A percentile compares a stretch with the other conserved stretches of the same genome.
These are phyloP conservation scores for Metarhizium rileyi DNA, from an alignment of 2,329 filamentous ascomycete species.

Conservation along the genomic window DNA sequence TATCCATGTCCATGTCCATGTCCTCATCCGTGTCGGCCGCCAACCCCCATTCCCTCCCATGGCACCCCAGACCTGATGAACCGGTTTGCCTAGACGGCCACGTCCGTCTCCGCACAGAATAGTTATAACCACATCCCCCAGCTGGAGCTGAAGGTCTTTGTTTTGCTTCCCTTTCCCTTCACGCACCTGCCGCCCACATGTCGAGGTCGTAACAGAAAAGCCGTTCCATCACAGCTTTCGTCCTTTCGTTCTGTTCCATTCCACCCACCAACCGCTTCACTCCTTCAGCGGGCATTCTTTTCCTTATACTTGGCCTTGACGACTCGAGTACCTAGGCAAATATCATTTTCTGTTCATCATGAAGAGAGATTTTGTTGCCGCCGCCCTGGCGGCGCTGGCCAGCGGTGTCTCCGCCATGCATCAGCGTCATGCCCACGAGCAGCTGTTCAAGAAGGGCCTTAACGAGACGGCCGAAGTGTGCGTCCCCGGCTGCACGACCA, in stretches of 20 bases:
- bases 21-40: too few relatives aligned
- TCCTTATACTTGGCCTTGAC: slow-evolving; percentile 8
- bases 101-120: background rate
- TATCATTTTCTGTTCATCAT: slow-evolving; percentile 42
- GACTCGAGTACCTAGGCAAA: slow-evolving; percentile 10
- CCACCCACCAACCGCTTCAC: slow-evolving; percentile 61
- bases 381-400: slow-evolving; percentile 52
- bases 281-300: slow-evolving; percentile 82
- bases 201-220: slow-evolving; percentile 42
- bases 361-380: slow-evolving; percentile 62
- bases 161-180: slow-evolving; percentile 25
- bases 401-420: slow-evolving; percentile 45
- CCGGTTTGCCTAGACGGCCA: too few relatives aligned
- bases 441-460: slow-evolving; percentile 45
- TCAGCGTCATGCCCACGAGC: slow-evolving; percentile 56
- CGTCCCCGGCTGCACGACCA: slow-evolving; percentile 57
- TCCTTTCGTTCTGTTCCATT: slow-evolving; percentile 35
- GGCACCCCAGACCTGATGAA: too few relatives aligned
- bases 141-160: slow-evolving; percentile 14
- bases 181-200: slow-evolving; percentile 32
- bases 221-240: slow-evolving; percentile 36
- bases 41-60: too few relatives aligned
- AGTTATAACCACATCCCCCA: background rate
- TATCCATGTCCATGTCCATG: too few relatives aligned
- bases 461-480: slow-evolving; percentile 38